Base-by-base conservation (phyloP, 441 rosid species). In the Daphne laureola region DNA sequence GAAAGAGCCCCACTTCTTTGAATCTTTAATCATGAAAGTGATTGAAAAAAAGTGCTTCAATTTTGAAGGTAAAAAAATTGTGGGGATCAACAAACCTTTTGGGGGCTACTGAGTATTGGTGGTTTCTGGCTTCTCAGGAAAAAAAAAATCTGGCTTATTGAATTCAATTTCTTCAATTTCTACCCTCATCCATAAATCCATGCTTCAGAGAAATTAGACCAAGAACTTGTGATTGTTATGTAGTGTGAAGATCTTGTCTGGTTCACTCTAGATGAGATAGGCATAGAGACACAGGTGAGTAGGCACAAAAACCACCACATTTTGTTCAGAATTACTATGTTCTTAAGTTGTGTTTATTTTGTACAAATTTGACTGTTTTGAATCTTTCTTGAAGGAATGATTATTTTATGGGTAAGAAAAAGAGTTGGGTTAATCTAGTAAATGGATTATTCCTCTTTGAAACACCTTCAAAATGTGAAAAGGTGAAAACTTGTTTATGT, bases 371-470 rank as follows among this genome's bases (percentile, higher is more conserved):
- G 17, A 12, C 13, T n/a, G 38, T 31, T 27, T 31, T 31, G 38
- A 31, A 31, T 11, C 11, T 9, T 9, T 6, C 38, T 31, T 25
- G 61, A 62, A 72, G 73, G 66, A 51, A 61, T 78, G 76, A 59
- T 78, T 66, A 49, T 61, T 58, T 61, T 58, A 87, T 87, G 98
- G 76, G 77, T 41, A 83, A 76, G 84, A 84, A 75, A 74, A 84
- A 71, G 63, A 75, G 86, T 57, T 80, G 89, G 88, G 73, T 91
- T 70, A 78, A 66, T 71, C 51, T 76, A 18, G 62, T 86, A 56
- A 90, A 75, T 68, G 77, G 78, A 61, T 62, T 91, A 54, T 85
- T 91, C 61, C 57, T 75, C 55, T 70, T 91, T 23, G 96, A 83
- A 17, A 46, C 74, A 59, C 26, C 18, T 35, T 54, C 77, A 11